Base-by-base conservation (phyloP, 768 basidiomycete genomes). In the Kondoa subrosea region DNA sequence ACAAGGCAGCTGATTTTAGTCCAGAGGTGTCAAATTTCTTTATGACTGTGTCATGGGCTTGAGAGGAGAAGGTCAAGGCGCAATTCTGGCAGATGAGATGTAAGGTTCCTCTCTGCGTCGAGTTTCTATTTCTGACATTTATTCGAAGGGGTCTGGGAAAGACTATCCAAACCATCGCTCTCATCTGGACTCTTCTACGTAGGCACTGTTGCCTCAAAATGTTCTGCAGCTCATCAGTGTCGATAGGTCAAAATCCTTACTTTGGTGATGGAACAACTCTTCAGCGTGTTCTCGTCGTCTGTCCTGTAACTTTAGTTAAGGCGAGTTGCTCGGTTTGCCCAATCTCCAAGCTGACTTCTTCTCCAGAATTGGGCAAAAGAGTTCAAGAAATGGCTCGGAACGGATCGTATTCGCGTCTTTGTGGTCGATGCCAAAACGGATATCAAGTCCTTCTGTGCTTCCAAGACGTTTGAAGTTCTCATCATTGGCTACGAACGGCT, bases 31-130 rank as follows among this genome's bases (percentile, higher is more conserved):
- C 34, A 83, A 83, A 75, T 99, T 99, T 77, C 79, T 99, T 80
- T 99, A 99, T 74, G 89, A 92, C 68, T 72, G 87, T 73, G 87
- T 92, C 21, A 96, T 96, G 91, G 92, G 91, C 12, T 79, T 95
- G 74, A 82, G 88, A 66, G 87, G 90, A 70, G 90, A 92, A 61
- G 78, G 90, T 1, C 84, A 88, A 74, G 93, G 93, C 0, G 92
- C 90, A 73, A 95, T 99, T 71, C 82, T 99, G 34, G 95, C 93
- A 1, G 95, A 99, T 77, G 95, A 97, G 74, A 93, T 95, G 91
- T 89, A 70, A 34, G 77, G 27, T 26, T 61, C 26, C 21, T 61
- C 34, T 40, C 2, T 57, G 29, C 21, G 57, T 29, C 27, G 32
- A 58, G 17, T 16, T n/a, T 34, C 16, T 17, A 30, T n/a, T 26